Evolutionary conservation across 805 yeast species (phyloP), one percentile per base, ranked within the genome.

Genomic region (Jamesozyma spencerorum): DNA sequence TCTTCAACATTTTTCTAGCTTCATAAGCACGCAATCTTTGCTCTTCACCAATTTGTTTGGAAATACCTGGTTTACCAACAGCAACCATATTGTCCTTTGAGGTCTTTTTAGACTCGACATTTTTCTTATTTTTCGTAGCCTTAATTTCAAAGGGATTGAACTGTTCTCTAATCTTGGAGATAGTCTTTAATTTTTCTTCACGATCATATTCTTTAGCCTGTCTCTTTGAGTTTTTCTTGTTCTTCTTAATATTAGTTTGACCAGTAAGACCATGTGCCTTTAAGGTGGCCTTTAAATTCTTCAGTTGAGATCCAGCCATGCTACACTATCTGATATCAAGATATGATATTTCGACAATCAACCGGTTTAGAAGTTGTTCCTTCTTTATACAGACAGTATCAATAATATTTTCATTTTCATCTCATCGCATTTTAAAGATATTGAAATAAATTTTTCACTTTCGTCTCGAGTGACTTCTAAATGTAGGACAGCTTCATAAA

Each of bases 101-200:
- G n/a, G 19, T 40, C n/a, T 64, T 57, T 47, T 63, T 38, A 1
- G 31, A n/a, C 5, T 18, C 18, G 13, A 40, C 65, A 53, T 61
- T 64, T 46, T 71, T 81, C 42, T 77, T 87, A 41, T 73, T 72
- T 46, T 81, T 71, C 44, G 79, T 80, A 36, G 75, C 69, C 51
- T 85, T 83, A 33, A 77, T 70, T 53, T 88, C 97, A 62, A 92
- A 92, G 14, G 94, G 92, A 62, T 85, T 90, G 69, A 88, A 87
- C 51, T 88, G 82, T 38, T 75, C 78, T 54, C 97, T 73, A 46
- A 90, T 84, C 38, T 71, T 70, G 7, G 64, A 58, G 13, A 85
- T 66, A 10, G 74, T 68, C 34, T 69, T 62, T 35, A 73, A 74
- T 45, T 72, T 77, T 53, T 83, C 90, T 50, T 82, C 82, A 52